These are phyloP conservation scores for Lachnum nothofagi DNA, from an alignment of 2,329 filamentous ascomycete genomes.

Conservation along the genomic window DNA sequence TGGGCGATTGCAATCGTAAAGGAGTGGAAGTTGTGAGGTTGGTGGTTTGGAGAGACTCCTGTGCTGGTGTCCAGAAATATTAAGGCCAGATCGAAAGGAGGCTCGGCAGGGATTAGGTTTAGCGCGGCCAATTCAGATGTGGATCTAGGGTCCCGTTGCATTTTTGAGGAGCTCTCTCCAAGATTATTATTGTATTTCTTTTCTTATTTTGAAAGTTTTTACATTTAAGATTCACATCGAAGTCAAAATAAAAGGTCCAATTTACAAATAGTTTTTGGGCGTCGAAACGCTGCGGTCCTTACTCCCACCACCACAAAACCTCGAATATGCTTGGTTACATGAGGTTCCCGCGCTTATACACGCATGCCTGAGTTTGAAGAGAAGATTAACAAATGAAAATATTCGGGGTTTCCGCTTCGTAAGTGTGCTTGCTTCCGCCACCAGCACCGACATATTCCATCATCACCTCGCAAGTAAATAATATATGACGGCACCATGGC, in stretches of 20 bases:
- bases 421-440: constrained; percentile 1
- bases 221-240: neutral
- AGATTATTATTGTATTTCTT: no score
- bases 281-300: constrained; percentile 13
- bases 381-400: constrained; percentile 29
- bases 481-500: constrained; percentile 18
- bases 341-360: constrained; percentile 17
- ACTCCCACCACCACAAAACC: constrained; percentile 12
- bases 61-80: constrained; percentile 14
- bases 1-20: constrained; percentile 9
- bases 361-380: constrained; percentile 25
- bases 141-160: no score
- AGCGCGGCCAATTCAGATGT: no score
- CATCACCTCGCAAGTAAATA: constrained; percentile 18
- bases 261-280: constrained; percentile 1
- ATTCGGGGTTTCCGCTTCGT: neutral
- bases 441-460: constrained; percentile 1
- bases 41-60: constrained; percentile 1
- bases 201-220: no score
- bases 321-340: constrained; percentile 27
- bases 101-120: constrained; percentile 14
- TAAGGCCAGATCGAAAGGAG: constrained; percentile 29
- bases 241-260: neutral
- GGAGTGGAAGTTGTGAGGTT: constrained; percentile 6
- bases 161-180: no score